Evolutionary conservation across 805 yeast species (phyloP), one percentile per base, ranked within the genome.

Genomic region (Barnettozyma vustinii): DNA sequence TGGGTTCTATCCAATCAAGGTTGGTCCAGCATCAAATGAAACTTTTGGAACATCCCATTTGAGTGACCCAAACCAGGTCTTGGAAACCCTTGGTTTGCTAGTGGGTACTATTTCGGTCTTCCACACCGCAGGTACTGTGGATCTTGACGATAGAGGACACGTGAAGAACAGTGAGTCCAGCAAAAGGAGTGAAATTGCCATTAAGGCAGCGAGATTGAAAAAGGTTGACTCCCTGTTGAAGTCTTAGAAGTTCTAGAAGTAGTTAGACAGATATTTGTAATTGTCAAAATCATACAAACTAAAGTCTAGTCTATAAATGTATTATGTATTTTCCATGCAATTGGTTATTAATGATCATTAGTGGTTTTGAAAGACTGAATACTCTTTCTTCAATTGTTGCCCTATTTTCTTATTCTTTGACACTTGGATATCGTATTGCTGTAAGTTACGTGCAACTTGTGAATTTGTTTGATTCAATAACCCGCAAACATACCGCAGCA

Each of bases 11-110:
- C 91, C 97, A 0, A 90, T 88, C 30, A 87, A 95, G 20, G 96
- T 91, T 42, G 97, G 97, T 0, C 95, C 97, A 4, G 92, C 96
- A 0, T 81, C 89, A 9, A 90, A 90, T 65, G 74, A 78, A 55
- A 91, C 97, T 0, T 77, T 80, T 23, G 97, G 97, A 0, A 83
- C 86, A 37, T 83, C 96, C 20, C 96, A 91, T 64, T 72, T 91
- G 60, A 76, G 83, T 40, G 94, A 89, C 61, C 96, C 97, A 5
- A 70, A 75, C 32, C 92, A 87, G 60, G 96, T 91, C 2, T 65
- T 91, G 49, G 96, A 89, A 49, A 86, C 95, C 1, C 68, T 91
- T 56, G 96, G 95, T 2, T 71, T 87, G 46, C 70, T 88, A 46
- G 77, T 87, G 9, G 96, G 95, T n/a, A 79, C 79, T 49, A 90